Evolutionary conservation across 2,329 filamentous ascomycete species (phyloP).

Genomic region (Aureobasidium uvarum): DNA sequence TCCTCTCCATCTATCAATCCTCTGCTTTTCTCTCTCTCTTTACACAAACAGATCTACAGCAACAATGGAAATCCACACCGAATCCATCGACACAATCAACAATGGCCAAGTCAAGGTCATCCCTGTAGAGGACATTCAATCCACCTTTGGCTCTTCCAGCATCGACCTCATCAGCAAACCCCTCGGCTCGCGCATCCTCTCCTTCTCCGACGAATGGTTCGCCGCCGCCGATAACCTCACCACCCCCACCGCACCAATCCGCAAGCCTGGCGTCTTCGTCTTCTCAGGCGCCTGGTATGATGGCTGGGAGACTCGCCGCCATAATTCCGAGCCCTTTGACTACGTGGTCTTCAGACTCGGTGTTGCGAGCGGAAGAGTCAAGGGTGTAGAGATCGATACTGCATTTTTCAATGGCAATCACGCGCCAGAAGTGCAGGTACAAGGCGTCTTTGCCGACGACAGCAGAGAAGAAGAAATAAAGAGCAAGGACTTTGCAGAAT

Average conservation of each 20-base stretch:
- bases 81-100: constrained; percentile 24
- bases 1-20: background rate
- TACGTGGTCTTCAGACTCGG: constrained; percentile 60
- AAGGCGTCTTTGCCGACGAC: constrained; percentile 67
- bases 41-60: background rate
- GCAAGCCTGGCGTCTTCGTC: constrained; percentile 58
- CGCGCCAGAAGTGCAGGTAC: constrained; percentile 73
- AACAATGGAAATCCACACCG: constrained; percentile 28
- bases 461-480: constrained; percentile 63
- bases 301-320: constrained; percentile 62
- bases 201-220: constrained; percentile 62
- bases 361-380: constrained; percentile 66
- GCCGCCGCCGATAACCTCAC: constrained; percentile 59
- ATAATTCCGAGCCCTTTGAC: constrained; percentile 58
- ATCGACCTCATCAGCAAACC: constrained; percentile 55
- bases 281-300: constrained; percentile 64
- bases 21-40: background rate
- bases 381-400: constrained; percentile 76
- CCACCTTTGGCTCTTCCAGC: constrained; percentile 56
- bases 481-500: constrained; percentile 46
- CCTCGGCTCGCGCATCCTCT: constrained; percentile 53
- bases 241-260: constrained; percentile 56
- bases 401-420: constrained; percentile 81
- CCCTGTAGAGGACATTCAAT: constrained; percentile 46
- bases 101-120: constrained; percentile 24